Percentiles rank a stretch among this genome's conserved stretches.
These are phyloP conservation scores for Helminthosporium solani DNA, from an alignment of 2,329 filamentous ascomycete genomes.

Conservation along the genomic window DNA sequence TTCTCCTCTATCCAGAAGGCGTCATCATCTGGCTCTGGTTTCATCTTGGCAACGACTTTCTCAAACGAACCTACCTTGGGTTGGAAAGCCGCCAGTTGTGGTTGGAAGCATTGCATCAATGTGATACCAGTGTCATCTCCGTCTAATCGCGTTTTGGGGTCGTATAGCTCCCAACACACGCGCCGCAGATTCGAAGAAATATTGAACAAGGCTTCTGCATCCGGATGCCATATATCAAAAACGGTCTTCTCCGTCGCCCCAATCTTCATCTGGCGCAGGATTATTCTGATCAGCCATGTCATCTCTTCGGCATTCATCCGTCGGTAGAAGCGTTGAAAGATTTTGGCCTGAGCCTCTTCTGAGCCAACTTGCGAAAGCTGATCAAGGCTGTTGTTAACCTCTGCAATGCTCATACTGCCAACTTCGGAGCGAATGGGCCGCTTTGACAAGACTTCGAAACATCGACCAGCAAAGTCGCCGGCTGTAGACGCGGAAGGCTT, in stretches of 20 bases:
- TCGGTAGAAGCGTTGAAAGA: conserved; percentile 82
- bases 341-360: conserved; percentile 79
- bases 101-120: conserved; percentile 94
- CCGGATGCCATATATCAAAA: conserved; percentile 64
- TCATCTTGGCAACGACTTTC: conserved; percentile 71
- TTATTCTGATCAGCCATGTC: conserved; percentile 91
- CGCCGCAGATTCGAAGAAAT: conserved; percentile 86
- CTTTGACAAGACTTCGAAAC: conserved; percentile 82
- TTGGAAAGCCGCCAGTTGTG: conserved; percentile 91
- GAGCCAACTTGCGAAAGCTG: conserved; percentile 71
- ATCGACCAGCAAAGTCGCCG: conserved; percentile 89
- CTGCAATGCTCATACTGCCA: conserved; percentile 80
- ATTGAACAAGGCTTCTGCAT: conserved; percentile 65
- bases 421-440: conserved; percentile 71
- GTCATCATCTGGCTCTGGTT: conserved; percentile 66
- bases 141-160: conserved; percentile 71
- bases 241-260: conserved; percentile 86
- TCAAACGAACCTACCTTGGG: conserved; percentile 69
- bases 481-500: conserved; percentile 56
- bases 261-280: conserved; percentile 76
- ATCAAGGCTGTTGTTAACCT: conserved; percentile 87
- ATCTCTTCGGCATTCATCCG: conserved; percentile 92
- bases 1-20: conserved; percentile 99
- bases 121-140: conserved; percentile 72
- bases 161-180: conserved; percentile 90